phyloP scores from a whole-genome alignment of 805 yeast genomes.

The Jamesozyma jinghongensis region DNA sequence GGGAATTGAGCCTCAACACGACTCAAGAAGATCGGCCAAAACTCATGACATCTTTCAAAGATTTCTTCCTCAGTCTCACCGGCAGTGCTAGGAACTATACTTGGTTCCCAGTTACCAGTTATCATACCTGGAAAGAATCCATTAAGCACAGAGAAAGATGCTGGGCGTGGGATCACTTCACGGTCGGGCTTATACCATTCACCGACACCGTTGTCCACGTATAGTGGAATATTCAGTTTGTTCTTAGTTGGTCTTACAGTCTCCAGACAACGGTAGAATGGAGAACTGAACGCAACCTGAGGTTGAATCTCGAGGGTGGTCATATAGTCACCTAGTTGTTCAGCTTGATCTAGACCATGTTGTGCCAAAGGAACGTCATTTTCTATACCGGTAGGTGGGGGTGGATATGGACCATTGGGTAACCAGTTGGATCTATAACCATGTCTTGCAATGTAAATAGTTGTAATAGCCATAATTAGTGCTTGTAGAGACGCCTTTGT shows the following conservation, averaged over 20 bases:
- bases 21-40: conserved; percentile 51
- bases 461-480: conserved; percentile 32
- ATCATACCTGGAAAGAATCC: conserved; percentile 46
- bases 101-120: conserved; percentile 39
- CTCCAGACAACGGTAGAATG: conserved; percentile 86
- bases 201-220: conserved; percentile 76
- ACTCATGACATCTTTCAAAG: conserved; percentile 47
- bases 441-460: conserved; percentile 72
- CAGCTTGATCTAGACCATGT: conserved; percentile 85
- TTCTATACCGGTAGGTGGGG: conserved; percentile 82
- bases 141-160: conserved; percentile 39
- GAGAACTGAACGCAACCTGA: conserved; percentile 65
- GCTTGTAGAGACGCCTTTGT: too few species aligned
- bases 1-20: conserved; percentile 51
- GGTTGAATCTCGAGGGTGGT: conserved; percentile 40
- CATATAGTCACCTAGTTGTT: conserved; percentile 61
- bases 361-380: conserved; percentile 84
- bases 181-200: conserved; percentile 85
- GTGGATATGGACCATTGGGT: conserved; percentile 57
- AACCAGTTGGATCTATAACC: conserved; percentile 91
- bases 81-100: conserved; percentile 46
- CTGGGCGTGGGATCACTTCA: conserved; percentile 63
- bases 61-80: conserved; percentile 76
- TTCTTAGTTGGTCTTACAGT: conserved; percentile 68
- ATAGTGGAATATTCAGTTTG: conserved; percentile 48